phyloP scores from a whole-genome alignment of 805 yeast species.

The Yamadazyma olivae region DNA sequence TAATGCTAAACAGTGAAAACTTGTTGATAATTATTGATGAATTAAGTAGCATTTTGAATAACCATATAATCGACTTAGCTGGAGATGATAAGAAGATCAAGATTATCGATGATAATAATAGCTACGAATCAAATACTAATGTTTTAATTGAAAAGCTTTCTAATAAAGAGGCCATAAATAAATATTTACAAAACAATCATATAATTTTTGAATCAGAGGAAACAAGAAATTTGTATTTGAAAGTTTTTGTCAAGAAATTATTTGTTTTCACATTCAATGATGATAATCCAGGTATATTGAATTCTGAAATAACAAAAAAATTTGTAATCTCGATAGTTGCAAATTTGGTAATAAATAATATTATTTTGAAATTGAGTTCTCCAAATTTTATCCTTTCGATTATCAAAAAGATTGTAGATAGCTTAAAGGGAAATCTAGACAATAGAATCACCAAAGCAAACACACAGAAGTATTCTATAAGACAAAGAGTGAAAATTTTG shows the following conservation, averaged over 20 bases:
- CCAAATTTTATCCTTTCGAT: conserved; percentile 23
- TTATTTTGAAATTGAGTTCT: conserved; percentile 20
- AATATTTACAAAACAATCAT: conserved; percentile 16
- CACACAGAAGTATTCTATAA: conserved; percentile 1
- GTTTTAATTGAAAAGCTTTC: conserved; percentile 2
- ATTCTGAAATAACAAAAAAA: conserved; percentile 22
- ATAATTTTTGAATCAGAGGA: conserved; percentile 16
- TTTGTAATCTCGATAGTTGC: conserved; percentile 23
- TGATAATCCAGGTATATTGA: conserved; percentile 9
- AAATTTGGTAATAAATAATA: conserved; percentile 25
- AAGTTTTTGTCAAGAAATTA: conserved; percentile 22
- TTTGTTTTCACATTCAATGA: conserved; percentile 15
- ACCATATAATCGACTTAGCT: conserved; percentile 18
- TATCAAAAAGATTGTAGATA: conserved; percentile 11
- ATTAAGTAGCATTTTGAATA: conserved; percentile 18
- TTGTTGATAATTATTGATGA: conserved; percentile 22
- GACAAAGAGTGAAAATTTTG: conserved; percentile 6
- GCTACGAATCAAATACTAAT: conserved; percentile 2
- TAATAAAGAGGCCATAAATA: conserved; percentile 9
- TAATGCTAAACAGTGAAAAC: conserved; percentile 10
- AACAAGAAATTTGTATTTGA: conserved; percentile 16
- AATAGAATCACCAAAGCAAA: background rate
- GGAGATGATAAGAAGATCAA: conserved; percentile 12
- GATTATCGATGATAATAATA: conserved; percentile 12
- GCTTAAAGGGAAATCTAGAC: conserved; percentile 5